Evolutionary conservation across 2,329 filamentous ascomycete genomes (phyloP), one percentile per base, ranked within the genome.

Genomic region (Pleurostoma richardsiae): DNA sequence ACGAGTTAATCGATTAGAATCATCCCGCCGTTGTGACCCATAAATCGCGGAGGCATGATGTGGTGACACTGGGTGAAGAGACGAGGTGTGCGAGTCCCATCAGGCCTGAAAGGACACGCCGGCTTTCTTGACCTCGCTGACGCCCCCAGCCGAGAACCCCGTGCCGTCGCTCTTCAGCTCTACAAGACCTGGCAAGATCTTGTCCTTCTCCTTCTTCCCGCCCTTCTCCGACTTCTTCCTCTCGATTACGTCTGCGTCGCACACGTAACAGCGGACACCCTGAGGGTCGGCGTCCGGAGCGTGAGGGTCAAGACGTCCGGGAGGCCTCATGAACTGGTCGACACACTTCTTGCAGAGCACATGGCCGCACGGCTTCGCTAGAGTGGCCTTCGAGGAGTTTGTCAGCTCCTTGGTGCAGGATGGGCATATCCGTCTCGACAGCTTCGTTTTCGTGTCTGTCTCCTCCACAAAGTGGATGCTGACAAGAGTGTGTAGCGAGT

Each of bases 281-380:
- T 76, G 73, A 1, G 66, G 57, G 7, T 61, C 57, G 10, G 55
- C 50, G 27, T 67, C 59, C 57, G 82, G 68, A 30, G 82, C 77
- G 56, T 90, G 85, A 5, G 82, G 80, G 61, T 86, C 79, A 62
- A 53, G 68, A 49, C 66, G 72, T 54, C 59, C 73, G 47, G 66
- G 70, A 39, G 82, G 77, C 6, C 76, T 77, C 74, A 96, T 85
- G 65, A 97, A 95, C 59, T 90, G 87, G 46, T 84, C 79, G 11
- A 91, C 85, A 59, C 92, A 96, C 38, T 79, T 85, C 57, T 87
- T 85, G 66, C 92, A 99, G 27, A 96, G 68, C 1, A 97, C 90
- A 62, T 99, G 92, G 0, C 92, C 92, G 59, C 92, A 99, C 0
- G 88, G 88, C 62, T 89, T 91, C 2, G 88, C 84, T 44, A 96